phyloP scores from a whole-genome alignment of 108 stramenopile species.

The Discostella pseudostelligera region DNA sequence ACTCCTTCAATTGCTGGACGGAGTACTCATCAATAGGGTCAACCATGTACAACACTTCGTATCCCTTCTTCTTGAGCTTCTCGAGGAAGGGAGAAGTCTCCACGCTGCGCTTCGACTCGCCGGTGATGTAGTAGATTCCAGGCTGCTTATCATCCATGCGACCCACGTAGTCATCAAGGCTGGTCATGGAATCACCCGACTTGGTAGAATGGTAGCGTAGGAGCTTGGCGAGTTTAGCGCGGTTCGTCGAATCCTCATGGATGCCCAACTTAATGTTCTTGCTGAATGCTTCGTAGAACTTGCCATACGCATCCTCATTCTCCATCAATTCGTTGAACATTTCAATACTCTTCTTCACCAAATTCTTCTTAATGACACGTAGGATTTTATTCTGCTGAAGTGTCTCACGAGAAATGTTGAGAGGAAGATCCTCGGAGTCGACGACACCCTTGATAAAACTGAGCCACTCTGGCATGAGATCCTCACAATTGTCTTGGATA shows the following conservation, averaged over 20 bases:
- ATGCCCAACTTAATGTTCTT: slow-evolving; percentile 99
- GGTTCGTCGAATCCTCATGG: slow-evolving; percentile 99
- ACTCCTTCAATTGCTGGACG: slow-evolving; percentile 99
- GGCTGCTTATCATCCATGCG: slow-evolving; percentile 99
- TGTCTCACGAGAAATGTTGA: slow-evolving; percentile 99
- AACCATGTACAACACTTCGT: slow-evolving; percentile 99
- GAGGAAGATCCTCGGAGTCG: slow-evolving; percentile 99
- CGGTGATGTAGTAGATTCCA: slow-evolving; percentile 99
- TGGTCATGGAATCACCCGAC: slow-evolving; percentile 98
- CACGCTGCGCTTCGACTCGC: slow-evolving; percentile 98
- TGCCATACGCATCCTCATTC: slow-evolving; percentile 99
- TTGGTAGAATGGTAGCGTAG: slow-evolving; percentile 99
- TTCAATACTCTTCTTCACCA: slow-evolving; percentile 99
- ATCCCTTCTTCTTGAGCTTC: slow-evolving; percentile 99
- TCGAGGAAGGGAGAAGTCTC: slow-evolving; percentile 99
- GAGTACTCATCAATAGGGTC: slow-evolving; percentile 99
- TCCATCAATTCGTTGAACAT: slow-evolving; percentile 99
- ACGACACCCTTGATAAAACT: slow-evolving; percentile 99
- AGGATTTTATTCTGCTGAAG: slow-evolving; percentile 99
- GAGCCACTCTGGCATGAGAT: slow-evolving; percentile 99
- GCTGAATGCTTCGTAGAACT: slow-evolving; percentile 99
- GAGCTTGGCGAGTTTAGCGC: slow-evolving; percentile 99
- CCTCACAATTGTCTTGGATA: slow-evolving; percentile 99
- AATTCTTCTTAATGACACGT: slow-evolving; percentile 99
- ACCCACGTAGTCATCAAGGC: slow-evolving; percentile 98